These are phyloP conservation scores for Sisymbrium altissimum DNA, from an alignment of 345 rosid genomes.

Conservation along the genomic window DNA sequence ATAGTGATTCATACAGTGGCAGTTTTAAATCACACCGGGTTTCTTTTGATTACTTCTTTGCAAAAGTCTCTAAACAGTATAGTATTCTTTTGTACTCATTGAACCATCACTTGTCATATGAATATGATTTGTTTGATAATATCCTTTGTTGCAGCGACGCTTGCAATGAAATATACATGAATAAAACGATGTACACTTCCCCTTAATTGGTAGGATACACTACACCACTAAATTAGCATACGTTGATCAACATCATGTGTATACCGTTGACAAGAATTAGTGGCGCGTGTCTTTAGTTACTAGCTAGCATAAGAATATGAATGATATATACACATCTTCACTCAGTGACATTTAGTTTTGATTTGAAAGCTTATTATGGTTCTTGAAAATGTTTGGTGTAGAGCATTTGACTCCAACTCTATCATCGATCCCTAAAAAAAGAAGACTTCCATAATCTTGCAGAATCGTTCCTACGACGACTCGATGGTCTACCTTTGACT, in stretches of 20 bases:
- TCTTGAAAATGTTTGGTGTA: not conserved
- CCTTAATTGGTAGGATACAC: not conserved
- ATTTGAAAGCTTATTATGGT: not conserved
- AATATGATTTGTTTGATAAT: not conserved
- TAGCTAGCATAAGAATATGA: not conserved
- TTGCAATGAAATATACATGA: not conserved
- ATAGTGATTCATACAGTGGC: not conserved
- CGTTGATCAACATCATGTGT: no score
- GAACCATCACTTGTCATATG: not conserved
- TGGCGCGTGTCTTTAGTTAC: no score
- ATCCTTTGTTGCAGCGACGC: not conserved
- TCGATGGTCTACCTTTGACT: not conserved
- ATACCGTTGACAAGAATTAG: no score
- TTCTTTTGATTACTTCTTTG: not conserved
- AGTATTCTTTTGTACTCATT: not conserved
- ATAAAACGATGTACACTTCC: not conserved
- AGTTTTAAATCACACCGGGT: not conserved
- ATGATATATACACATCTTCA: not conserved
- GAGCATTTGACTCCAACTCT: no score
- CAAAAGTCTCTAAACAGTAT: no score
- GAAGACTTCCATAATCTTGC: not conserved
- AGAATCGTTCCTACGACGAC: not conserved
- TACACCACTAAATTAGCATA: not conserved
- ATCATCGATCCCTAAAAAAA: no score
- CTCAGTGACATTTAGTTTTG: not conserved